Conservation (phyloP, 768 basidiomycete species). For the Mycena sanguinolenta region DNA sequence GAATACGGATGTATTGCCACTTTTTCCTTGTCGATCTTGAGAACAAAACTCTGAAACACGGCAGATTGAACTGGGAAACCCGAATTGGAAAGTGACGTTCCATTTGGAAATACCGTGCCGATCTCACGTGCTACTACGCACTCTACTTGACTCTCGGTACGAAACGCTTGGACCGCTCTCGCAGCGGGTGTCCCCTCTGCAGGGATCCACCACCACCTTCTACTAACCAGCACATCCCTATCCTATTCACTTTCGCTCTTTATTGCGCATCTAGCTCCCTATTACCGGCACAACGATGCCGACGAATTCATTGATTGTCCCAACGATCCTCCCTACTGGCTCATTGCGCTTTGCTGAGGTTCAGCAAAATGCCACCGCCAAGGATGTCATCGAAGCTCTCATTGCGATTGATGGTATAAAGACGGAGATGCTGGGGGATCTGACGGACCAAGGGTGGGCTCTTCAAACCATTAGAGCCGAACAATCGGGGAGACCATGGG, state of each 20-base stretch:
- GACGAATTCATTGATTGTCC: constrained; percentile 63
- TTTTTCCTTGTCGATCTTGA: no score
- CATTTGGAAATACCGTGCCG: background rate
- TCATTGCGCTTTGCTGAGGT: constrained; percentile 75
- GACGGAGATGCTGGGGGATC: constrained; percentile 67
- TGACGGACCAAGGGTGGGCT: constrained; percentile 75
- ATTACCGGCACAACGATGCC: constrained; percentile 49
- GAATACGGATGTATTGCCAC: no score
- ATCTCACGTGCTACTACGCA: no score
- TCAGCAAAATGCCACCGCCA: constrained; percentile 62
- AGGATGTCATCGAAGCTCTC: constrained; percentile 71
- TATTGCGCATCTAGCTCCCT: background rate
- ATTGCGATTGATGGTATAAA: constrained; percentile 62
- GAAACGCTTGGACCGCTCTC: background rate
- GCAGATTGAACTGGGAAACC: background rate
- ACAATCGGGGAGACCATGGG: constrained; percentile 73
- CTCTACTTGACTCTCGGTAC: background rate
- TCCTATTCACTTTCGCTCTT: background rate
- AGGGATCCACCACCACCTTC: background rate
- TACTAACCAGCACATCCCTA: background rate
- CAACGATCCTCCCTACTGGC: constrained; percentile 70
- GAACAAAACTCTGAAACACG: no score
- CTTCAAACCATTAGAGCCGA: constrained; percentile 75
- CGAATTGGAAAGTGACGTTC: background rate
- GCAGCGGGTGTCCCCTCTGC: background rate